Evolutionary conservation across 2,329 filamentous ascomycete genomes (phyloP).

Genomic region (Aspergillus persii): DNA sequence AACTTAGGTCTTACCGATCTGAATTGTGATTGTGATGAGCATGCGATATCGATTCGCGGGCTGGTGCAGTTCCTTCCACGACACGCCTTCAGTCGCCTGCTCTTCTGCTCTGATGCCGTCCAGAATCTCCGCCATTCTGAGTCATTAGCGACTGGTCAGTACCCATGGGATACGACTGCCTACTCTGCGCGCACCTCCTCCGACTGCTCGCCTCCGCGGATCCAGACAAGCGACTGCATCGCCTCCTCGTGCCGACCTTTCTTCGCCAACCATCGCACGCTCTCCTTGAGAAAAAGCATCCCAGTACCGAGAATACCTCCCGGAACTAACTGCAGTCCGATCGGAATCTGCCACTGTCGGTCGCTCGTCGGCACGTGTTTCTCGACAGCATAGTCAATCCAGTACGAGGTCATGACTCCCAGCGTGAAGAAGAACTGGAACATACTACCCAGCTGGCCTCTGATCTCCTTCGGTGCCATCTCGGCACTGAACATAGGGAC

Average conservation of each 20-base stretch:
- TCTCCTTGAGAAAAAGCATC: conserved; percentile 50
- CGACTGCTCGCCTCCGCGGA: conserved; percentile 37
- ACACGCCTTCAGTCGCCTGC: conserved; percentile 45
- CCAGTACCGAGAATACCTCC: conserved; percentile 49
- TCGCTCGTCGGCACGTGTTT: conserved; percentile 38
- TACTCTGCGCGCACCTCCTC: conserved; percentile 15
- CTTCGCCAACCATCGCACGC: conserved; percentile 50
- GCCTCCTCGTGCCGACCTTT: conserved; percentile 49
- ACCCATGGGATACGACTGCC: background rate
- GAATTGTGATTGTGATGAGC: conserved; percentile 48
- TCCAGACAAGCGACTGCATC: conserved; percentile 48
- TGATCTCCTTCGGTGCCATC: conserved; percentile 44
- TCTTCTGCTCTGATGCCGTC: conserved; percentile 25
- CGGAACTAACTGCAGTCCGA: conserved; percentile 48
- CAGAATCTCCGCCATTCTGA: conserved; percentile 43
- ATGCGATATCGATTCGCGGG: conserved; percentile 50
- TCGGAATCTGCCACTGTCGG: conserved; percentile 52
- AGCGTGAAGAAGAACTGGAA: conserved; percentile 39
- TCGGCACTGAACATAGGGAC: conserved; percentile 44
- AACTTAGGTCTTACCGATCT: conserved; percentile 33
- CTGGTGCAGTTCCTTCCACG: conserved; percentile 47
- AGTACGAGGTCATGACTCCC: conserved; percentile 39
- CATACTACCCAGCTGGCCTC: conserved; percentile 38
- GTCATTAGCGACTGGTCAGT: conserved; percentile 38
- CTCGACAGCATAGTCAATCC: conserved; percentile 51